Evolutionary conservation across 1,284 basidiomycete species (phyloP).

Genomic region (Ustilago hordei): DNA sequence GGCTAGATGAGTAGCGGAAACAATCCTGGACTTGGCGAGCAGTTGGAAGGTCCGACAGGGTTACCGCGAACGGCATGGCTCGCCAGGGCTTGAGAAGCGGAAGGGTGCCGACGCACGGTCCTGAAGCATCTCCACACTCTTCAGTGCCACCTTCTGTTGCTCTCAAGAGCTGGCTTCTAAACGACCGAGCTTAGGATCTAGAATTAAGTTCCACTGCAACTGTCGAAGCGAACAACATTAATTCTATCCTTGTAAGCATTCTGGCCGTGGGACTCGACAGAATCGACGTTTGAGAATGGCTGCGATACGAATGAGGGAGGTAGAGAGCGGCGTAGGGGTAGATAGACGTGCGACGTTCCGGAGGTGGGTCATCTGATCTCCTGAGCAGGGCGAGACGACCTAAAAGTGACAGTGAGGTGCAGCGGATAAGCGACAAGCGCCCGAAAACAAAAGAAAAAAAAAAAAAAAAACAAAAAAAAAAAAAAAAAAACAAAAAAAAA

Average conservation of each 20-base stretch:
- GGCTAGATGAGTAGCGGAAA: neutral
- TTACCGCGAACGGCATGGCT: neutral
- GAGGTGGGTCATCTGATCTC: conserved; percentile 36
- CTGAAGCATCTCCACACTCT: conserved; percentile 1
- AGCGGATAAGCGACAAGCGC: conserved; percentile 14
- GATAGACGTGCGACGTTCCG: neutral
- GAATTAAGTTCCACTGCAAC: neutral
- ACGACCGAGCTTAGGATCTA: neutral
- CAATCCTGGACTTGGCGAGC: neutral
- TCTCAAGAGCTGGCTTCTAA: neutral
- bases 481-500: neutral
- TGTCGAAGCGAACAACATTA: neutral
- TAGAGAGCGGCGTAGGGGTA: neutral
- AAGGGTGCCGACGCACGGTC: conserved; percentile 19
- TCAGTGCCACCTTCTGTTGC: neutral
- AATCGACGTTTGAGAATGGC: neutral
- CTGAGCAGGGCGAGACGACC: neutral
- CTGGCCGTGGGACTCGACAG: neutral
- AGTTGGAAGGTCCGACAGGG: neutral
- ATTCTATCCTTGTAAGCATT: neutral
- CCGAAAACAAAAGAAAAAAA: neutral
- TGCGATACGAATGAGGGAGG: neutral
- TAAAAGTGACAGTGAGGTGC: conserved; percentile 5
- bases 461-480: neutral
- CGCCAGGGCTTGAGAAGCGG: conserved; percentile 7